Base-by-base conservation (phyloP, 208 protist genomes). In the Acanthamoeba culbertsoni region DNA sequence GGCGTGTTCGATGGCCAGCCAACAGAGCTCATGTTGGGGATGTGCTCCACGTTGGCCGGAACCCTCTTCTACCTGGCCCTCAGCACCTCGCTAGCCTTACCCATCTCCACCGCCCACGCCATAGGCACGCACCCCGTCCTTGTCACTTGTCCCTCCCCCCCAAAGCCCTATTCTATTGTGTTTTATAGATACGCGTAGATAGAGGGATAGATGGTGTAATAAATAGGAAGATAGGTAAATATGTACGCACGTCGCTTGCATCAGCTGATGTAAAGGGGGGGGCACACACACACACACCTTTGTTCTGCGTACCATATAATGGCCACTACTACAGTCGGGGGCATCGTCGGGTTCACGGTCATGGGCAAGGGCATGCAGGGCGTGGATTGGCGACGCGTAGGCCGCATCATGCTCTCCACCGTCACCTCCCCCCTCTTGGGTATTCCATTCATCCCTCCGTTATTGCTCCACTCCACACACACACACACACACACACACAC, bases 331-430 rank as follows among this genome's bases (percentile, higher is more conserved):
- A 14, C 12, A 88, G 65, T 93, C 28, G 93, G 93, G 2, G 93
- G 75, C 43, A 65, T 95, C 23, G 53, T 95, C 20, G 93, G 93
- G 71, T 65, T 93, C 23, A 86, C 93, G 1, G 26, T 95, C 88
- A 62, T 93, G 45, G 68, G n/a, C 2, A 53, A 43, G 37, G 86
- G 86, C 35, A 37, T 31, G 45, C 10, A 86, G 23, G 84, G 93
- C 40, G 45, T 94, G 0, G 46, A 62, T 10, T 94, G 93, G 93
- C 18, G 23, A 5, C 7, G 53, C 23, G 73, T 59, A 12, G 77
- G 79, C n/a, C 63, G 40, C 20, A 28, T 91, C 42, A 45, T 57
- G 35, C 40, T 92, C 31, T 92, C 86, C 43, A 63, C 45, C 8
- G 59, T 92, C 33, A 77, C 86, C 14, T 63, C 45, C 23, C 86